Base-by-base conservation (phyloP, 106 monocot genomes). In the Gastrodia elata region DNA sequence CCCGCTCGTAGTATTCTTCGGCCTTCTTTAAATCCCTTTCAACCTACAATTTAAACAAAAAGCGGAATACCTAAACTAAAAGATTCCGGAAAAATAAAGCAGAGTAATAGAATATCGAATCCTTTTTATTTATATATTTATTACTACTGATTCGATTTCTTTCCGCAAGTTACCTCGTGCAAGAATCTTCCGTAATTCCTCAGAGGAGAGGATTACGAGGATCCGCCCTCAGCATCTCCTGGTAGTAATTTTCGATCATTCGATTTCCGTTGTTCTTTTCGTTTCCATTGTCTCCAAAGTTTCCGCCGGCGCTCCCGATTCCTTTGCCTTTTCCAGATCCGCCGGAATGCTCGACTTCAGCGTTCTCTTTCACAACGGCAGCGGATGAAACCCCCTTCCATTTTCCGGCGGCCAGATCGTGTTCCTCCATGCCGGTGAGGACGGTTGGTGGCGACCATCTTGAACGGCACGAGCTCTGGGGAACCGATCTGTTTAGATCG, bases 111-210 rank as follows among this genome's bases (percentile, higher is more conserved):
- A 13, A 26, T 61, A 13, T 32, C 13, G 30, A 61, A 32, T 61
- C 61, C 30, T 61, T 52, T 15, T 5, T 16, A 0, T 64, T 64
- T 10, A 30, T 64, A n/a, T n/a, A n/a, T n/a, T n/a, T n/a, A n/a
- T n/a, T n/a, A n/a, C n/a, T n/a, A n/a, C n/a, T n/a, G n/a, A n/a
- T 69, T 39, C 22, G 25, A 6, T 4, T 49, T 59, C 73, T 32
- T 32, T 61, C 61, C 14, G n/a, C n/a, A n/a, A n/a, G 30, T 61
- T 28, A 87, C 92, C 80, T 94, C 90, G 52, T 94, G 87, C 70
- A 94, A 82, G 76, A 84, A 94, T 55, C 68, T 72, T 48, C 85
- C 94, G 78, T 87, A 94, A 75, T 94, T 94, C 68, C 83, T 74
- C 27, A 94, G 1, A 94, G 75, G 43, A 94, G 85, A 15, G 90